phyloP scores from a whole-genome alignment of 768 basidiomycete species.

The Pisolithus sp. region DNA sequence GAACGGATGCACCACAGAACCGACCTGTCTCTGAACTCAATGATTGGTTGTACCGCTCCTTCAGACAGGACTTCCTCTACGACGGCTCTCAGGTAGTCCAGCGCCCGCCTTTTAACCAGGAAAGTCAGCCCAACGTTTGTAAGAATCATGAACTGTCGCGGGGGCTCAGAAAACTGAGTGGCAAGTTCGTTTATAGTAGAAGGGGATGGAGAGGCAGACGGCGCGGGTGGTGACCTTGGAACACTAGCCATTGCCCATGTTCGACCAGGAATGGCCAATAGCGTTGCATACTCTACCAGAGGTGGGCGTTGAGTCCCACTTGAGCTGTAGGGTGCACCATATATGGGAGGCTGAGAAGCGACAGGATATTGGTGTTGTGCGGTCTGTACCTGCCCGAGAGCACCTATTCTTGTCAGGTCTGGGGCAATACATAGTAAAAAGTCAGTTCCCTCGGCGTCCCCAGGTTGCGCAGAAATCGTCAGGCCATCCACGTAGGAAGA shows the following conservation, averaged over 20 bases:
- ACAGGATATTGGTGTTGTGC: slow-evolving; percentile 28
- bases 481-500: slow-evolving; percentile 64
- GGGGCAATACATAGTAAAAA: slow-evolving; percentile 70
- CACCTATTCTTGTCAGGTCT: slow-evolving; percentile 67
- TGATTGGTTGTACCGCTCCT: slow-evolving; percentile 69
- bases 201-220: slow-evolving; percentile 40
- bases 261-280: slow-evolving; percentile 73
- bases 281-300: slow-evolving; percentile 69
- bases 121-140: slow-evolving; percentile 83
- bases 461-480: slow-evolving; percentile 63
- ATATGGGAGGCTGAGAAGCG: slow-evolving; percentile 35
- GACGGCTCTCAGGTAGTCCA: slow-evolving; percentile 79
- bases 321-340: slow-evolving; percentile 35
- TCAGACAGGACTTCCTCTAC: slow-evolving; percentile 79
- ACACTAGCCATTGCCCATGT: slow-evolving; percentile 79
- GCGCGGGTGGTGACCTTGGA: slow-evolving; percentile 27
- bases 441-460: slow-evolving; percentile 68
- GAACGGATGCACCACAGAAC: slow-evolving; percentile 7
- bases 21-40: slow-evolving; percentile 77
- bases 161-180: slow-evolving; percentile 67
- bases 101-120: slow-evolving; percentile 70
- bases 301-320: slow-evolving; percentile 47
- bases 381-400: slow-evolving; percentile 57
- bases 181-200: slow-evolving; percentile 73
- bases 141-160: slow-evolving; percentile 80